Evolutionary conservation across 805 yeast genomes (phyloP).

Genomic region (Aciculoconidium aculeatum): DNA sequence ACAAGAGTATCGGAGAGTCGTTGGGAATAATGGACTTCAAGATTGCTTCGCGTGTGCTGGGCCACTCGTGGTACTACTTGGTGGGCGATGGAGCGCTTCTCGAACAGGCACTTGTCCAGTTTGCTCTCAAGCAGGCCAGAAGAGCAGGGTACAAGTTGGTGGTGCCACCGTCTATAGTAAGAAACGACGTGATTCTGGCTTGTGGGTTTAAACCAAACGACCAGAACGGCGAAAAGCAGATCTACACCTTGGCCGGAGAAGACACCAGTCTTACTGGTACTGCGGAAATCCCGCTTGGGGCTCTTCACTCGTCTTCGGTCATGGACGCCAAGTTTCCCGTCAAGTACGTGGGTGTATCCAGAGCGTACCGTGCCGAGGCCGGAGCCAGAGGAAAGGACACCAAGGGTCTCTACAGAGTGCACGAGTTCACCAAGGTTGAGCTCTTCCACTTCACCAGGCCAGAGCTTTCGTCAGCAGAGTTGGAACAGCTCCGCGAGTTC

Average conservation of each 20-base stretch:
- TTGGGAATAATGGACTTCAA: slow-evolving; percentile 64
- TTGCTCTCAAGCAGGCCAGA: slow-evolving; percentile 64
- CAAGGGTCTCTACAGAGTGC: slow-evolving; percentile 87
- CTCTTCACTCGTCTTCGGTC: slow-evolving; percentile 51
- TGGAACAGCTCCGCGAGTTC: slow-evolving; percentile 55
- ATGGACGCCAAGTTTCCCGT: slow-evolving; percentile 44
- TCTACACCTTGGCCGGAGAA: slow-evolving; percentile 55
- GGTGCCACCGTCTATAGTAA: slow-evolving; percentile 82
- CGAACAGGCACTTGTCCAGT: slow-evolving; percentile 86
- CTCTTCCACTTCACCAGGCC: slow-evolving; percentile 66
- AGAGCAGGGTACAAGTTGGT: slow-evolving; percentile 61
- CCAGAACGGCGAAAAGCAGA: slow-evolving; percentile 77
- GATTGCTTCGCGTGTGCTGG: slow-evolving; percentile 70
- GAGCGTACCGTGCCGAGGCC: slow-evolving; percentile 93
- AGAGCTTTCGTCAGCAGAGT: slow-evolving; percentile 41
- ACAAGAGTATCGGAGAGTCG: slow-evolving; percentile 63
- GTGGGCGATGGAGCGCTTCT: slow-evolving; percentile 79
- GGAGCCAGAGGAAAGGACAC: slow-evolving; percentile 95
- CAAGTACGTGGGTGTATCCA: slow-evolving; percentile 70
- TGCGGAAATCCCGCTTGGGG: slow-evolving; percentile 93
- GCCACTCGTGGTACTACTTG: slow-evolving; percentile 84
- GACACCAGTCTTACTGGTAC: slow-evolving; percentile 79
- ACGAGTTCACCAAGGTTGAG: slow-evolving; percentile 94
- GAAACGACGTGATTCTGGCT: slow-evolving; percentile 69
- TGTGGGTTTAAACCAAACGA: slow-evolving; percentile 97